A percentile compares a stretch with the other conserved stretches of the same genome.
Conservation (phyloP, 2,329 filamentous ascomycete species). For the Aspergillus proliferans region DNA sequence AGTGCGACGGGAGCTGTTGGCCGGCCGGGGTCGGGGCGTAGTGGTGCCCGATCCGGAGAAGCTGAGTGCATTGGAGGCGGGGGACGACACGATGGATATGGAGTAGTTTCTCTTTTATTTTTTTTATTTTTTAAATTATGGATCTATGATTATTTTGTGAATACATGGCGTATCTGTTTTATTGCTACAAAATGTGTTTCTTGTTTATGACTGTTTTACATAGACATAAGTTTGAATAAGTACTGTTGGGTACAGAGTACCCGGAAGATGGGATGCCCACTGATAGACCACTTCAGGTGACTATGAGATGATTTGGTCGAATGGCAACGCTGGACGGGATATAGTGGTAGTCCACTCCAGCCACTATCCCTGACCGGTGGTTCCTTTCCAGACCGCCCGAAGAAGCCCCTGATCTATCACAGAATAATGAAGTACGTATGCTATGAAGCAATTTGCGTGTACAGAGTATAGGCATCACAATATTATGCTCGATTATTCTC, state of each 20-base stretch:
- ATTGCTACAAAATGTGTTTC: neutral
- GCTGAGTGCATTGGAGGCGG: conserved; percentile 58
- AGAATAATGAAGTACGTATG: neutral
- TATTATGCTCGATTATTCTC: too few relatives aligned
- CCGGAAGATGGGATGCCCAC: too few relatives aligned
- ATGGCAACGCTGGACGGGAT: too few relatives aligned
- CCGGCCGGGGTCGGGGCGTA: conserved; percentile 78
- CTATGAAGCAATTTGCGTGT: too few relatives aligned
- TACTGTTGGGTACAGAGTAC: too few relatives aligned
- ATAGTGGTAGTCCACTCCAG: too few relatives aligned
- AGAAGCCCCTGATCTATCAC: neutral
- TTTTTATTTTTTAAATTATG: neutral
- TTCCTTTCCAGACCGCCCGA: neutral
- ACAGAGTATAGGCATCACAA: too few relatives aligned
- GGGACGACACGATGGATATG: conserved; percentile 88
- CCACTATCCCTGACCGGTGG: neutral
- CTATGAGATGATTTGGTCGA: too few relatives aligned
- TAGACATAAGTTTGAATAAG: neutral
- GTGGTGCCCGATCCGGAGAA: conserved; percentile 42
- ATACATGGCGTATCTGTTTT: neutral
- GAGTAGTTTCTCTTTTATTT: neutral
- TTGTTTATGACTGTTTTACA: neutral
- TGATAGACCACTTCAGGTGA: too few relatives aligned
- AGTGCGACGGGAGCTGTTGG: conserved; percentile 79
- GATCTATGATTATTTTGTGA: neutral